phyloP scores from a whole-genome alignment of 2,329 filamentous ascomycete species.

The Incumbomyces lentus region DNA sequence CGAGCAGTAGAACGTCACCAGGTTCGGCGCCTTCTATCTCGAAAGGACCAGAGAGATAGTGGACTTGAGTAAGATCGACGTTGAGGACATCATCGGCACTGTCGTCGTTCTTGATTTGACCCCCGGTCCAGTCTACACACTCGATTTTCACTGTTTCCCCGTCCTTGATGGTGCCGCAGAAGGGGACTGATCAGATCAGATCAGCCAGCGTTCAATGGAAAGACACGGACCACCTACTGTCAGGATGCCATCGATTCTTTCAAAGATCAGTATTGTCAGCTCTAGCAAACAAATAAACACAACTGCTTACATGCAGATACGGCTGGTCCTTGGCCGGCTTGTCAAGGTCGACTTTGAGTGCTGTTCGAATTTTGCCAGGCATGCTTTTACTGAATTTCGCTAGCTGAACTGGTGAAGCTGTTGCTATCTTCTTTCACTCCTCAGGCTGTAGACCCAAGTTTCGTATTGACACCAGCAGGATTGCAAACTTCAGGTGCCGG shows the following conservation, averaged over 20 bases:
- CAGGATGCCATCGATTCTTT: slow-evolving; percentile 91
- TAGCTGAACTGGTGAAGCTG: too few species aligned
- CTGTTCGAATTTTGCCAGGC: slow-evolving; percentile 49
- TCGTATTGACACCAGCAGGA: too few species aligned
- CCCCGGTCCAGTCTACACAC: slow-evolving; percentile 69
- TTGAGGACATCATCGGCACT: slow-evolving; percentile 78
- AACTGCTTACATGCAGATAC: slow-evolving; percentile 54
- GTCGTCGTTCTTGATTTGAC: slow-evolving; percentile 82
- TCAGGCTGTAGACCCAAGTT: too few species aligned
- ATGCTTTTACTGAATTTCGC: not conserved
- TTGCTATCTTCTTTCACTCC: too few species aligned
- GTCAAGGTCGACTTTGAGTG: slow-evolving; percentile 61
- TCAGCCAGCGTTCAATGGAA: slow-evolving; percentile 1
- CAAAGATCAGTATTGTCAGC: not conserved
- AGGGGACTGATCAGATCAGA: slow-evolving; percentile 57
- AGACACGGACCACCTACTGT: slow-evolving; percentile 47
- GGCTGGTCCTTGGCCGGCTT: slow-evolving; percentile 61
- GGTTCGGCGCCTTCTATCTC: slow-evolving; percentile 75
- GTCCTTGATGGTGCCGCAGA: slow-evolving; percentile 61
- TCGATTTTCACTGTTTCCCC: slow-evolving; percentile 88
- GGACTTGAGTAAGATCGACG: slow-evolving; percentile 72
- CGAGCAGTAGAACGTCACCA: slow-evolving; percentile 73
- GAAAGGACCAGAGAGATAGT: slow-evolving; percentile 84
- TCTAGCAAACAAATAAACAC: slow-evolving; percentile 9
- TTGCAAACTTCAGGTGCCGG: too few species aligned